These are phyloP conservation scores for Trypanosoma avium DNA, from an alignment of 208 protist species.

Conservation along the genomic window DNA sequence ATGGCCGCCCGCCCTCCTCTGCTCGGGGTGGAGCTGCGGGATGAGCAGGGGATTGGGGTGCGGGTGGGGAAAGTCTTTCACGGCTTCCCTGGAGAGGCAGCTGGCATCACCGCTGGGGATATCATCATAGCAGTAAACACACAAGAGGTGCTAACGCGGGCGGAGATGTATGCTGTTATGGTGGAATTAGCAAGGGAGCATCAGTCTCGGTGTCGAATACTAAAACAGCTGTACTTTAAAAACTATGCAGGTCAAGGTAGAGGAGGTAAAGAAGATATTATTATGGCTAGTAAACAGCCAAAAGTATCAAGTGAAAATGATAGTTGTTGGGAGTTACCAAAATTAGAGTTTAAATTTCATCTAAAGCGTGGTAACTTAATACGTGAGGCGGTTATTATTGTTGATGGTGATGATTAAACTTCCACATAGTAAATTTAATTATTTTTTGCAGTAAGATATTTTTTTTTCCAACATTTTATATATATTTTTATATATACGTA, in stretches of 20 bases:
- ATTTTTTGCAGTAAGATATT: too few species aligned
- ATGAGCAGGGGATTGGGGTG: constrained; percentile 37
- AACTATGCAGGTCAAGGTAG: neutral
- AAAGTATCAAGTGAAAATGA: too few species aligned
- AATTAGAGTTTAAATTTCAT: constrained; percentile 22
- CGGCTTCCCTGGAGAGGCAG: constrained; percentile 42
- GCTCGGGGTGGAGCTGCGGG: constrained; percentile 59
- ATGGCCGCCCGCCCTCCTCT: constrained; percentile 50
- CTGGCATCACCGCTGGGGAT: constrained; percentile 49
- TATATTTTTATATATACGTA: too few species aligned
- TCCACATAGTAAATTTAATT: neutral
- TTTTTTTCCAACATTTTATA: too few species aligned
- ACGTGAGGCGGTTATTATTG: constrained; percentile 7
- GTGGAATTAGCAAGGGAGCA: constrained; percentile 43
- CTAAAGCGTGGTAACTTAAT: constrained; percentile 21
- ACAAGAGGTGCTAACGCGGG: constrained; percentile 36
- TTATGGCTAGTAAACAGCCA: neutral
- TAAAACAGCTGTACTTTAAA: constrained; percentile 31
- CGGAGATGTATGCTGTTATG: constrained; percentile 57
- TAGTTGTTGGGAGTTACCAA: constrained; percentile 4
- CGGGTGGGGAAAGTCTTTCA: constrained; percentile 49
- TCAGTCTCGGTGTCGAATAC: constrained; percentile 41
- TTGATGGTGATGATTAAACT: neutral
- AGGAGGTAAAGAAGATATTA: neutral
- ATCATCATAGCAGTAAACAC: constrained; percentile 50